A percentile compares a stretch with the other conserved stretches of the same genome.
Conservation (phyloP, 495 filamentous ascomycete species). For the Aspergillus taichungensis region DNA sequence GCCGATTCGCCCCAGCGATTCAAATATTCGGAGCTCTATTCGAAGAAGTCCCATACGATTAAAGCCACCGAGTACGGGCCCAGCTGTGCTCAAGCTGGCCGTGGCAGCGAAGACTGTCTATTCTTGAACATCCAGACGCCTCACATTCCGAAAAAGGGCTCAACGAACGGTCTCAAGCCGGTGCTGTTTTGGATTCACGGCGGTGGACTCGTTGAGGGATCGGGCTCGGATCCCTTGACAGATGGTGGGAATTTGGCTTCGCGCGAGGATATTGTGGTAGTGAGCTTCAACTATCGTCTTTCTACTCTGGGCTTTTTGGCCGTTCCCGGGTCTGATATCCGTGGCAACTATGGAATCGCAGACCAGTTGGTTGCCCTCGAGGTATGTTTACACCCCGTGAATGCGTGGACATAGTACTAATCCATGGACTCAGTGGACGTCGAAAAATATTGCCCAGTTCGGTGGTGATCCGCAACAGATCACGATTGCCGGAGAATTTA, state of each 20-base stretch:
- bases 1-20: conserved; percentile 33
- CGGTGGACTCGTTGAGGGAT: conserved; percentile 30
- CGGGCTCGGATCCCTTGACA: conserved; percentile 19
- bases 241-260: conserved; percentile 31
- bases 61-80: conserved; percentile 32
- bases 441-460: too few relatives aligned
- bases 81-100: conserved; percentile 28
- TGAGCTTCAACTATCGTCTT: conserved; percentile 32
- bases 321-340: conserved; percentile 13
- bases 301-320: conserved; percentile 31
- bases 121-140: conserved; percentile 38
- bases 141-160: conserved; percentile 27
- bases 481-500: too few relatives aligned
- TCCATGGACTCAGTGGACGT: too few relatives aligned
- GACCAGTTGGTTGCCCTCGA: conserved; percentile 27
- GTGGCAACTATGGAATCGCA: conserved; percentile 24
- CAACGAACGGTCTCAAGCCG: conserved; percentile 21
- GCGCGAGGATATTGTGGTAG: conserved; percentile 34
- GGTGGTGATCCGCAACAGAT: too few relatives aligned
- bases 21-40: conserved; percentile 30
- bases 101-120: conserved; percentile 32
- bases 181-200: conserved; percentile 38
- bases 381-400: conserved; percentile 12
- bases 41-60: conserved; percentile 24
- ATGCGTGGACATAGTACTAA: too few relatives aligned